Evolutionary conservation across 208 protist genomes (phyloP).

Genomic region (Trypanosoma melophagium): DNA sequence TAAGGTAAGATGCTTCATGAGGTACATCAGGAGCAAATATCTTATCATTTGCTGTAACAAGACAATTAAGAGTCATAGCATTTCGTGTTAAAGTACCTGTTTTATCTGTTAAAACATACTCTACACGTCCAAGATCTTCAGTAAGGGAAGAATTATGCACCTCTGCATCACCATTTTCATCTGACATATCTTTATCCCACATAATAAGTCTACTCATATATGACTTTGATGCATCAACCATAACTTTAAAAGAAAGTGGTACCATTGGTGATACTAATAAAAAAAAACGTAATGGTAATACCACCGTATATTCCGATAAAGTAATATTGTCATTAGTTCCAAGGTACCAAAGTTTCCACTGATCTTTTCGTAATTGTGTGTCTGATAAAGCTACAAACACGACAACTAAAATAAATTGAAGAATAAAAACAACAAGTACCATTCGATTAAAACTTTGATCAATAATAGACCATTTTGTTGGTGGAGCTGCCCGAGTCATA

Average conservation of each 20-base stretch:
- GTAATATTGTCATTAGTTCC: conserved; percentile 21
- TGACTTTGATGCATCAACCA: conserved; percentile 91
- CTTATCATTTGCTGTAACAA: conserved; percentile 37
- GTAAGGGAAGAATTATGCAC: conserved; percentile 87
- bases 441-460: conserved; percentile 83
- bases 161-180: conserved; percentile 37
- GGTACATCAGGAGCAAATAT: conserved; percentile 15
- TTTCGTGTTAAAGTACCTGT: conserved; percentile 94
- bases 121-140: conserved; percentile 92
- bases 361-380: conserved; percentile 29
- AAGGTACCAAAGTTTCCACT: conserved; percentile 62
- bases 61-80: conserved; percentile 65
- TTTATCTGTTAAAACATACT: conserved; percentile 93
- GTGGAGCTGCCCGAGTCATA: conserved; percentile 73
- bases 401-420: conserved; percentile 83
- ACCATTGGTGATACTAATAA: conserved; percentile 94
- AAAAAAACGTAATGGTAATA: conserved; percentile 90
- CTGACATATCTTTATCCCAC: conserved; percentile 85
- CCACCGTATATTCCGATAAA: conserved; percentile 51
- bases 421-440: conserved; percentile 83
- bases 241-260: conserved; percentile 95
- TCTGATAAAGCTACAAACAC: conserved; percentile 67
- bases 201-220: conserved; percentile 83
- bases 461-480: conserved; percentile 89
- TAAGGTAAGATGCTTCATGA: conserved; percentile 9